A percentile compares a stretch with the other conserved stretches of the same genome.
phyloP scores from a whole-genome alignment of 1,284 basidiomycete species.

The Sporisorium exsertum region DNA sequence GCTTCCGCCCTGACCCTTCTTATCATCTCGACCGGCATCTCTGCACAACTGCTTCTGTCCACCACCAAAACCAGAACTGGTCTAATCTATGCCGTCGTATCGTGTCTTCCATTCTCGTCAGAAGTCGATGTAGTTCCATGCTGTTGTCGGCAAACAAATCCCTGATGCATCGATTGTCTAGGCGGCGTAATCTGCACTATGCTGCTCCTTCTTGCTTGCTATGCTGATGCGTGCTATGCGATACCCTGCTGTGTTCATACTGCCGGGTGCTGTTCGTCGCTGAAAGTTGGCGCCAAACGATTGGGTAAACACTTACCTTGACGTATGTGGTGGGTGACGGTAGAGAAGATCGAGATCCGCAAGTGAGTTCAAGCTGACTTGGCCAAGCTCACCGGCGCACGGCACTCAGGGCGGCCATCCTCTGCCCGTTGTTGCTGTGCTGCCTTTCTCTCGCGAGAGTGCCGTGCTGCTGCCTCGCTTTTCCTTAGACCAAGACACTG shows the following conservation, averaged over 20 bases:
- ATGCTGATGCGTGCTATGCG: not conserved
- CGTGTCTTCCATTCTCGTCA: no score
- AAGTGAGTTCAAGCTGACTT: not conserved
- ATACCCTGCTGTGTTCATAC: not conserved
- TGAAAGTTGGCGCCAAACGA: not conserved
- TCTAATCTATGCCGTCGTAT: not conserved
- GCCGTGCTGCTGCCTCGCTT: slow-evolving; percentile 1
- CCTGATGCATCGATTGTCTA: not conserved
- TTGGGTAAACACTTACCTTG: slow-evolving; percentile 40
- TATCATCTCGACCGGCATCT: not conserved
- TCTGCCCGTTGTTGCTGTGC: not conserved
- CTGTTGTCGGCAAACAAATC: not conserved
- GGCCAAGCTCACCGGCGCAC: slow-evolving; percentile 4
- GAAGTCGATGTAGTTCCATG: no score
- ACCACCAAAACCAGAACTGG: not conserved
- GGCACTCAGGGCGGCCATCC: no score
- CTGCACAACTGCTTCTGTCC: not conserved
- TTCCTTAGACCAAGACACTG: not conserved
- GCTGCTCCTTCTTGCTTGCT: not conserved
- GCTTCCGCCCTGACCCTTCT: no score
- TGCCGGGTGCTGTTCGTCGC: not conserved
- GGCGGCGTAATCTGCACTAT: not conserved
- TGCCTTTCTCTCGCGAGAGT: no score
- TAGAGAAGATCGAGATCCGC: slow-evolving; percentile 12
- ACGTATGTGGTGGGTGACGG: slow-evolving; percentile 47